These are phyloP conservation scores for Metschnikowia rubicola DNA, from an alignment of 805 yeast genomes.

Conservation along the genomic window DNA sequence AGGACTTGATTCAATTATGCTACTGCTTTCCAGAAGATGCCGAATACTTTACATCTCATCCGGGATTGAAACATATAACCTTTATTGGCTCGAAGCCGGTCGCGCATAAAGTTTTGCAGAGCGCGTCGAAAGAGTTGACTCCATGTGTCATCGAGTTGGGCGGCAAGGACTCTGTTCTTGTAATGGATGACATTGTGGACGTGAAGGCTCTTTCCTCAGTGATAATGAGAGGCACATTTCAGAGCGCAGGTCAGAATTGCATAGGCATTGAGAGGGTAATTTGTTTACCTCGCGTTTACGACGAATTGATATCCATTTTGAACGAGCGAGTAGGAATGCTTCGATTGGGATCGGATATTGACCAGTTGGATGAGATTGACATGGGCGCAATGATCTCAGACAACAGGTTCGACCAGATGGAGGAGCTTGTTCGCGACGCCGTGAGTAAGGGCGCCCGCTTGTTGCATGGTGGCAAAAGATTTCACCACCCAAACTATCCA, in stretches of 20 bases:
- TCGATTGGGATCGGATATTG: conserved; percentile 87
- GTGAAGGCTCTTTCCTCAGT: conserved; percentile 58
- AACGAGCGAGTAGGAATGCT: conserved; percentile 54
- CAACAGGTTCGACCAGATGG: conserved; percentile 66
- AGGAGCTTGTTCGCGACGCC: conserved; percentile 67
- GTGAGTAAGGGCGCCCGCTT: conserved; percentile 78
- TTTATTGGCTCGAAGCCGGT: conserved; percentile 96
- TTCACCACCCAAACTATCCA: conserved; percentile 86
- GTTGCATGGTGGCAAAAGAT: conserved; percentile 76
- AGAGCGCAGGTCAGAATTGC: conserved; percentile 96
- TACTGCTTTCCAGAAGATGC: conserved; percentile 90
- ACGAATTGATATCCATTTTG: conserved; percentile 54
- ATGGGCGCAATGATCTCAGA: conserved; percentile 94
- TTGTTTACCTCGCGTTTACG: conserved; percentile 69
- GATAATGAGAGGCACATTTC: conserved; percentile 92
- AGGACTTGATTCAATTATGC: conserved; percentile 80
- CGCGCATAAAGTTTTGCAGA: conserved; percentile 79
- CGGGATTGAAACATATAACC: conserved; percentile 80
- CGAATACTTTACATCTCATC: conserved; percentile 79
- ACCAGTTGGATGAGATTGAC: conserved; percentile 85
- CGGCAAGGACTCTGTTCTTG: conserved; percentile 90
- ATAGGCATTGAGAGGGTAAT: conserved; percentile 95
- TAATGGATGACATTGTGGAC: conserved; percentile 74
- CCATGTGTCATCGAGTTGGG: conserved; percentile 97
- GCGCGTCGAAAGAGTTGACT: conserved; percentile 83